A percentile compares a stretch with the other conserved stretches of the same genome.
Evolutionary conservation across 2,329 filamentous ascomycete genomes (phyloP).

Genomic region (Ophiostoma sp.): DNA sequence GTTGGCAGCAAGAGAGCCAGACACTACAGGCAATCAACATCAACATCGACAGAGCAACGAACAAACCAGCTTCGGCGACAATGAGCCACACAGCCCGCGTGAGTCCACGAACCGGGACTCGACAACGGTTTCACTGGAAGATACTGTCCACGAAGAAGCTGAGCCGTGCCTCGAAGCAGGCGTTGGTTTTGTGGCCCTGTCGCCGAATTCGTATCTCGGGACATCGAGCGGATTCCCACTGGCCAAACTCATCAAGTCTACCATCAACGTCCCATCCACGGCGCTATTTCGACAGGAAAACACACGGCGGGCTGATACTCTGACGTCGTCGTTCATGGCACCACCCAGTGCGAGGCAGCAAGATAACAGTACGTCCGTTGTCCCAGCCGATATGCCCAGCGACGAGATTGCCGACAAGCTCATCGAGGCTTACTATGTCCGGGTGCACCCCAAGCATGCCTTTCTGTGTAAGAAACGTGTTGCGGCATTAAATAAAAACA

Average conservation of each 20-base stretch:
- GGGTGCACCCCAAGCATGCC: constrained; percentile 19
- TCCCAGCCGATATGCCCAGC: constrained; percentile 17
- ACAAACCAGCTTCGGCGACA: neutral
- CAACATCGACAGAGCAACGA: no score
- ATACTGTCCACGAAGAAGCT: neutral
- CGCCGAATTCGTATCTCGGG: constrained; percentile 21
- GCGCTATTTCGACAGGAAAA: neutral
- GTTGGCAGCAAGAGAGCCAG: neutral
- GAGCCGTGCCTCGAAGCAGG: constrained; percentile 17
- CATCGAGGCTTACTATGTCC: constrained; percentile 16
- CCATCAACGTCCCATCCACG: constrained; percentile 17
- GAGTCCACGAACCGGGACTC: neutral
- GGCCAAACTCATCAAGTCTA: constrained; percentile 19
- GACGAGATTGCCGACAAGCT: constrained; percentile 18
- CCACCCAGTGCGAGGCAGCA: constrained; percentile 1
- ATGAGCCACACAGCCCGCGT: neutral
- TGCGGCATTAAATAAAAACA: neutral
- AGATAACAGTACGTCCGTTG: neutral
- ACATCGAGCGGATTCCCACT: constrained; percentile 24
- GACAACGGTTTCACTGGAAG: neutral
- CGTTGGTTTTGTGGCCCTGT: constrained; percentile 20
- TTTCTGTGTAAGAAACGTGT: constrained; percentile 12
- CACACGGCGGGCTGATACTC: neutral
- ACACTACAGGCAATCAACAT: neutral
- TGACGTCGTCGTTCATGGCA: neutral